These are phyloP conservation scores for Alternaria burnsii DNA, from an alignment of 2,329 filamentous ascomycete species.

Conservation along the genomic window DNA sequence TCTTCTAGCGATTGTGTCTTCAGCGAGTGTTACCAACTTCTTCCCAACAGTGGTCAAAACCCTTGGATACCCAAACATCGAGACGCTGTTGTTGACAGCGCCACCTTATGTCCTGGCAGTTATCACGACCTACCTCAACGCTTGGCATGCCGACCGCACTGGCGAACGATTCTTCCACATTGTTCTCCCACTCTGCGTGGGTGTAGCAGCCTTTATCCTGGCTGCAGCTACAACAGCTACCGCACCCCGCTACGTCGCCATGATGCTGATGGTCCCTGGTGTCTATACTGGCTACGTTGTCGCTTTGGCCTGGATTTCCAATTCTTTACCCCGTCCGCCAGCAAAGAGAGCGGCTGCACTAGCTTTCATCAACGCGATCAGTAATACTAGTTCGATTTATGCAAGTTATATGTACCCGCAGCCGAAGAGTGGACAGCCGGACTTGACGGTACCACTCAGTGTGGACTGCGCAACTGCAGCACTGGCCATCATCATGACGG, in stretches of 20 bases:
- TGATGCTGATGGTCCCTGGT: slow-evolving; percentile 74
- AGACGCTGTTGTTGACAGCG: slow-evolving; percentile 59
- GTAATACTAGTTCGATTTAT: slow-evolving; percentile 75
- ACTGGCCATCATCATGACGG: slow-evolving; percentile 70
- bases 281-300: slow-evolving; percentile 70
- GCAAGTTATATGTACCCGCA: slow-evolving; percentile 73
- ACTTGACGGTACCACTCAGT: slow-evolving; percentile 66
- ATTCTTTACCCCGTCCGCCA: slow-evolving; percentile 76
- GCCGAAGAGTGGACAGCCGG: slow-evolving; percentile 41
- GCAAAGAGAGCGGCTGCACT: slow-evolving; percentile 77
- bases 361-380: slow-evolving; percentile 78
- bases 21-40: slow-evolving; percentile 57
- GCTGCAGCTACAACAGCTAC: slow-evolving; percentile 68
- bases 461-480: slow-evolving; percentile 73
- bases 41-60: slow-evolving; percentile 71
- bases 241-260: slow-evolving; percentile 72
- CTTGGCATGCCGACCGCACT: slow-evolving; percentile 75
- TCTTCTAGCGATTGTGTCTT: slow-evolving; percentile 52
- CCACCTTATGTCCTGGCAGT: slow-evolving; percentile 60
- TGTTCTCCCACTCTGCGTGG: slow-evolving; percentile 67
- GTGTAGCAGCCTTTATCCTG: slow-evolving; percentile 72
- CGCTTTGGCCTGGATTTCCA: slow-evolving; percentile 76
- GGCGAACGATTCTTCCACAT: slow-evolving; percentile 77
- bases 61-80: slow-evolving; percentile 64
- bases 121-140: slow-evolving; percentile 69